Conservation (phyloP, 164 flowering plant species). For the Paratinospora sagittata region DNA sequence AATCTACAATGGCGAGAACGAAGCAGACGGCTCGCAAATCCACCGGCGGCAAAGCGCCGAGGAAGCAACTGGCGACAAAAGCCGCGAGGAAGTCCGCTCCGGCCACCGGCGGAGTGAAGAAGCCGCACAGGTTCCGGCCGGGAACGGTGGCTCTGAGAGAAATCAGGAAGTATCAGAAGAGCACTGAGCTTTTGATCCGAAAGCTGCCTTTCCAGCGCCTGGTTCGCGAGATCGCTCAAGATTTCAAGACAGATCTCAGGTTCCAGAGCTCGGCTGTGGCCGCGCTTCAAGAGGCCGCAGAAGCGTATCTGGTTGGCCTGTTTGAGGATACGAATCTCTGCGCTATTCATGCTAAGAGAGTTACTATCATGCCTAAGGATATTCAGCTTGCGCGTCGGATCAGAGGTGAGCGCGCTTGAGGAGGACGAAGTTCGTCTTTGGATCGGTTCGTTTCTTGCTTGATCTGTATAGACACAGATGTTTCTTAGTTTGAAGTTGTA, state of each 20-base stretch:
- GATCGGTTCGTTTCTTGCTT: too few species aligned
- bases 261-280: too few species aligned
- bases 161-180: too few species aligned
- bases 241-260: too few species aligned
- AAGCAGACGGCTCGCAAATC: slow-evolving; percentile 31
- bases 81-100: slow-evolving; percentile 32
- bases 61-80: slow-evolving; percentile 12
- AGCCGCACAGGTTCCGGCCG: too few species aligned
- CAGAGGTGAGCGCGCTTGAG: slow-evolving; percentile 35
- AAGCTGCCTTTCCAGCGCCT: too few species aligned
- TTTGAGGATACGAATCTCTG: slow-evolving; percentile 37
- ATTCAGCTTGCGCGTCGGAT: slow-evolving; percentile 37
- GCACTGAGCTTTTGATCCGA: too few species aligned
- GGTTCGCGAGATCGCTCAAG: too few species aligned
- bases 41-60: slow-evolving; percentile 32
- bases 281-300: slow-evolving; percentile 32
- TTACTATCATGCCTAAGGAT: slow-evolving; percentile 40
- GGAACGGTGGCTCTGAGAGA: too few species aligned
- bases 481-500: not conserved
- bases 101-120: too few species aligned
- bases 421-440: too few species aligned
- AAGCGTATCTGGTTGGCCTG: slow-evolving; percentile 31
- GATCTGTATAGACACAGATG: not conserved
- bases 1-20: too few species aligned
- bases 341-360: slow-evolving; percentile 37